Evolutionary conservation across 768 basidiomycete species (phyloP).

Genomic region (Lyophyllum decastes): DNA sequence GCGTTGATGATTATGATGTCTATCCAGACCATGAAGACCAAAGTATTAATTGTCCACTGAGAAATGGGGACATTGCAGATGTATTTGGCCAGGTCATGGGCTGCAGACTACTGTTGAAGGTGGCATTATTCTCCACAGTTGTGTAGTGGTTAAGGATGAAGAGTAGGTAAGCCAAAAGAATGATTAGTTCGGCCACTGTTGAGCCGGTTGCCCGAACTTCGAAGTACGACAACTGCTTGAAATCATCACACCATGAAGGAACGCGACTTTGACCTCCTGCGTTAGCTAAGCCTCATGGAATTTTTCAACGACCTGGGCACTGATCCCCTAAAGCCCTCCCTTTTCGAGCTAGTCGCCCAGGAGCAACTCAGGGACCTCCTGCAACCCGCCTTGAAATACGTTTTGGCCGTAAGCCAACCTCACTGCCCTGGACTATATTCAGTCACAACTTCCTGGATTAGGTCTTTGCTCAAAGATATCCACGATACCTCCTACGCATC

Average conservation of each 20-base stretch:
- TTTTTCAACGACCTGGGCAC: conserved; percentile 79
- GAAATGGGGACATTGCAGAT: neutral
- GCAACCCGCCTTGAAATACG: conserved; percentile 94
- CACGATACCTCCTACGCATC: conserved; percentile 86
- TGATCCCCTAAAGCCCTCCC: conserved; percentile 74
- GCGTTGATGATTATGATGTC: neutral
- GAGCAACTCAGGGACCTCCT: conserved; percentile 91
- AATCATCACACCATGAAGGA: conserved; percentile 6
- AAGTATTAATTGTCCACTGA: neutral
- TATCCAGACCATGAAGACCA: neutral
- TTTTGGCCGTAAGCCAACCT: conserved; percentile 69
- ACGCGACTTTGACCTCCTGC: conserved; percentile 3
- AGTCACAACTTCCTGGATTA: conserved; percentile 27
- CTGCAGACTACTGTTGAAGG: neutral
- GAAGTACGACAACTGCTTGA: neutral
- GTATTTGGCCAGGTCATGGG: neutral
- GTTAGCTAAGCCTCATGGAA: conserved; percentile 53
- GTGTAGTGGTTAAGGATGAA: neutral
- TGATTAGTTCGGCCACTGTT: neutral
- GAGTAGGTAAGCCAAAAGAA: neutral
- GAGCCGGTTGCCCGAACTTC: conserved; percentile 11
- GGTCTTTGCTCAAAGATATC: conserved; percentile 95
- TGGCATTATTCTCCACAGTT: no score
- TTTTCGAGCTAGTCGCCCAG: conserved; percentile 92
- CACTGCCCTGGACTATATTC: neutral